These are phyloP conservation scores for Fusarium burgessii DNA, from an alignment of 2,329 filamentous ascomycete genomes.

Conservation along the genomic window DNA sequence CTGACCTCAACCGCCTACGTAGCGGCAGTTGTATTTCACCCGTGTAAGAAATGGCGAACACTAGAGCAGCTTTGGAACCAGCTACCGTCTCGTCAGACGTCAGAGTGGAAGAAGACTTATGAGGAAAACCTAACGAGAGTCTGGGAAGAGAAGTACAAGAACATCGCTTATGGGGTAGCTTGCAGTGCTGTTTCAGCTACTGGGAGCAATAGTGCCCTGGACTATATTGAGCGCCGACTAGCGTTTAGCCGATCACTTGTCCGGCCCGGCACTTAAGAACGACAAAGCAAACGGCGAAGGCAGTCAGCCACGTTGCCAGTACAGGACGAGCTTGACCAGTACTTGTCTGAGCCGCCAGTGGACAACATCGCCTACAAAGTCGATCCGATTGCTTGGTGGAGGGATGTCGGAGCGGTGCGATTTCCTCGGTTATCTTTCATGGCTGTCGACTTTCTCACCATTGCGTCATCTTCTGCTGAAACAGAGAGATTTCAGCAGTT, in stretches of 20 bases:
- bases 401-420: background rate
- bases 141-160: background rate
- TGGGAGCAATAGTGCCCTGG: background rate
- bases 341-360: background rate
- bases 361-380: background rate
- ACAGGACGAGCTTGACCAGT: background rate
- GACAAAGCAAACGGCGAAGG: background rate
- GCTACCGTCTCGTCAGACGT: background rate
- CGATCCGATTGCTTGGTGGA: background rate
- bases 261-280: background rate
- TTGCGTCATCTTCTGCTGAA: background rate
- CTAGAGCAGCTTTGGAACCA: background rate
- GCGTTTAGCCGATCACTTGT: background rate
- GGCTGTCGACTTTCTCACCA: background rate
- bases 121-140: background rate
- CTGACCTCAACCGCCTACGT: background rate
- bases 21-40: background rate
- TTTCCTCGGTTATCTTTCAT: background rate
- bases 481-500: constrained; percentile 1
- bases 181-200: background rate
- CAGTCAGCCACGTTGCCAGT: too few species aligned
- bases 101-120: background rate
- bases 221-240: background rate
- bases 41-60: background rate
- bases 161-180: background rate